Base-by-base conservation (phyloP, 768 basidiomycete species). In the Butyriboletus loyo region DNA sequence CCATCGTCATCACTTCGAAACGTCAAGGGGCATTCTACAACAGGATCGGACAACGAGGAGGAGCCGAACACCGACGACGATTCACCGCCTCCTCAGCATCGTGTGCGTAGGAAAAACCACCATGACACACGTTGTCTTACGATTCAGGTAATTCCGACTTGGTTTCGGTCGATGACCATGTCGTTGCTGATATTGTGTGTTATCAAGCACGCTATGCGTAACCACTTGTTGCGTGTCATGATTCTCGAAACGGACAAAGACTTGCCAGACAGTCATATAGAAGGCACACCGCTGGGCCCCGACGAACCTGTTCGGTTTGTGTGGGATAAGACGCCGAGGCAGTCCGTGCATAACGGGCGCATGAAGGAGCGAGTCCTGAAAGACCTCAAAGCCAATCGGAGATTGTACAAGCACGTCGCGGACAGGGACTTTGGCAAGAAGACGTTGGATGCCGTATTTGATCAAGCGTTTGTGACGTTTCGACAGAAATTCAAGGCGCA, bases 251-350 rank as follows among this genome's bases (percentile, higher is more conserved):
- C 66, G 34, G 85, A 83, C 58, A 80, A 81, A 53, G 63, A 77
- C 1, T 70, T 89, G 8, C 88, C 88, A 1, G 80, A 81, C 50
- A 82, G 78, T 47, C 81, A 87, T 59, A 58, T 61, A 10, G 87
- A 89, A 60, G 84, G 81, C 15, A 71, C 66, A 11, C 60, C 69
- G 4, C 59, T 83, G 1, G 72, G 68, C 3, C 60, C 72, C 11
- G 64, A 74, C 21, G 77, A 83, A n/a, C 79, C 86, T 1, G 74
- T 89, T 14, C 83, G 87, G 19, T 89, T 89, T 57, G 83, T 88
- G 5, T 90, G 88, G 88, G 82, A 85, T 55, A 87, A 87, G 65
- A 90, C 88, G 2, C 74, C 79, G 11, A 86, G 83, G 54, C 85
- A 89, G 59, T 89, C 87, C 1, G 77, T 82, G 19, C 87, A 89